Percentiles rank a stretch among this genome's conserved stretches.
Evolutionary conservation across 2,329 filamentous ascomycete species (phyloP).

Genomic region (Tolypocladium cylindrosporum): DNA sequence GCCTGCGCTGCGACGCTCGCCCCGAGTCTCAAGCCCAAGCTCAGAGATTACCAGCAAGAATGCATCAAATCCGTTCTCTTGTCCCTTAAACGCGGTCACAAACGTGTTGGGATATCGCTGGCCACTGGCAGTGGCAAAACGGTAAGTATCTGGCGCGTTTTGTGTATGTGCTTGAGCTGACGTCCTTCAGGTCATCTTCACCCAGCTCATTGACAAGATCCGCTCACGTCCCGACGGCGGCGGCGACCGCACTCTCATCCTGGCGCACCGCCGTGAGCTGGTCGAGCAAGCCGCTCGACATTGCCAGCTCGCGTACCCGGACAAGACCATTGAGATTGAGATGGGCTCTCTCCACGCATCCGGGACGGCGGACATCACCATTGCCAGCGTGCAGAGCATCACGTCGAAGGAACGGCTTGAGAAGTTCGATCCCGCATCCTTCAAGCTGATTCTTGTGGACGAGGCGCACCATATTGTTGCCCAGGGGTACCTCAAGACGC

Average conservation of each 20-base stretch:
- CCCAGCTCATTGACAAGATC: conserved; percentile 79
- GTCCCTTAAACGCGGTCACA: conserved; percentile 61
- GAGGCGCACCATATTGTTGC: conserved; percentile 97
- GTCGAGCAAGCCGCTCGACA: conserved; percentile 89
- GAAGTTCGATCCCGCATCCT: conserved; percentile 70
- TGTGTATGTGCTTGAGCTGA: not conserved
- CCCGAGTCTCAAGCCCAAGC: conserved; percentile 34
- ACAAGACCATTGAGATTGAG: conserved; percentile 77
- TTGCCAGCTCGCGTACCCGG: conserved; percentile 70
- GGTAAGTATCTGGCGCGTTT: conserved; percentile 31
- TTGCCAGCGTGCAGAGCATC: conserved; percentile 84
- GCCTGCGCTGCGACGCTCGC: conserved; percentile 12
- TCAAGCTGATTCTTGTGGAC: conserved; percentile 89
- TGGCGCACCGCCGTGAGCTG: conserved; percentile 86
- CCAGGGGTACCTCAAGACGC: conserved; percentile 60
- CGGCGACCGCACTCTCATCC: conserved; percentile 69
- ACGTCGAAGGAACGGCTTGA: conserved; percentile 63
- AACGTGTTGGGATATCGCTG: conserved; percentile 72
- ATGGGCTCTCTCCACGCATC: conserved; percentile 73
- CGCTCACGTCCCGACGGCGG: conserved; percentile 36
- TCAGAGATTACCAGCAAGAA: conserved; percentile 84
- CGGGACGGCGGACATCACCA: conserved; percentile 80
- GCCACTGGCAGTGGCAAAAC: conserved; percentile 89
- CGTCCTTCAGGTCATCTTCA: conserved; percentile 71
- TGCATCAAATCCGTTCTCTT: conserved; percentile 73